Percentiles rank a stretch among this genome's conserved stretches.
phyloP scores from a whole-genome alignment of 108 stramenopile species.

The Skeletonema potamos region DNA sequence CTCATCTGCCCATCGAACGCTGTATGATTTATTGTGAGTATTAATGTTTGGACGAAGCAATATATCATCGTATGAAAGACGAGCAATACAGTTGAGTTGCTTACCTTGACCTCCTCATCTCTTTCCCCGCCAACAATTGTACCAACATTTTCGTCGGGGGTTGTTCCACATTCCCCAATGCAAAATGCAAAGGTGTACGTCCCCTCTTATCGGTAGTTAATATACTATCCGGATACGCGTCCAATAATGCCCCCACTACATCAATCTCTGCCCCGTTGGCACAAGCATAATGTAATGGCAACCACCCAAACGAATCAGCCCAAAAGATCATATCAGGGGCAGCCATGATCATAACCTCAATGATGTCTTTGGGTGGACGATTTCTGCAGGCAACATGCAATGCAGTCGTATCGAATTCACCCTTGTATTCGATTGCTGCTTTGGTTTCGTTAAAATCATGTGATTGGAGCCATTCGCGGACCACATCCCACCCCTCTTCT shows the following conservation, averaged over 20 bases:
- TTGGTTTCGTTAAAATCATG: constrained; percentile 54
- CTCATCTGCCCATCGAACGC: constrained; percentile 45
- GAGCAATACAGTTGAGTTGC: too few species aligned
- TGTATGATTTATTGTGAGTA: too few species aligned
- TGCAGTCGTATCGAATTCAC: constrained; percentile 63
- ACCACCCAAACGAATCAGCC: constrained; percentile 70
- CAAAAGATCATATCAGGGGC: constrained; percentile 59
- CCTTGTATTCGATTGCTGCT: constrained; percentile 58
- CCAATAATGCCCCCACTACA: constrained; percentile 52
- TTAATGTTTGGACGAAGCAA: too few species aligned
- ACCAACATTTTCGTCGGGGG: constrained; percentile 23
- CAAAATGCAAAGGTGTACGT: not conserved
- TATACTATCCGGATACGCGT: constrained; percentile 62
- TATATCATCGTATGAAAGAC: too few species aligned
- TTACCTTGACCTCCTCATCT: constrained; percentile 32
- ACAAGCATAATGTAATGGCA: constrained; percentile 81
- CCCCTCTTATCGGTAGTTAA: constrained; percentile 59
- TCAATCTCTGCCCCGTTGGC: constrained; percentile 70
- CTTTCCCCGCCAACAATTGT: constrained; percentile 13
- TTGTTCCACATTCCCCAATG: constrained; percentile 30
- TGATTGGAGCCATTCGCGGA: constrained; percentile 64
- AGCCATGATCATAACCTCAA: constrained; percentile 46
- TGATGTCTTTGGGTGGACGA: constrained; percentile 62
- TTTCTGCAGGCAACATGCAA: constrained; percentile 74
- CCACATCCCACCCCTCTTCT: constrained; percentile 46